Evolutionary conservation across 352 stramenopile species (phyloP).

Genomic region (Phytophthora cactorum): DNA sequence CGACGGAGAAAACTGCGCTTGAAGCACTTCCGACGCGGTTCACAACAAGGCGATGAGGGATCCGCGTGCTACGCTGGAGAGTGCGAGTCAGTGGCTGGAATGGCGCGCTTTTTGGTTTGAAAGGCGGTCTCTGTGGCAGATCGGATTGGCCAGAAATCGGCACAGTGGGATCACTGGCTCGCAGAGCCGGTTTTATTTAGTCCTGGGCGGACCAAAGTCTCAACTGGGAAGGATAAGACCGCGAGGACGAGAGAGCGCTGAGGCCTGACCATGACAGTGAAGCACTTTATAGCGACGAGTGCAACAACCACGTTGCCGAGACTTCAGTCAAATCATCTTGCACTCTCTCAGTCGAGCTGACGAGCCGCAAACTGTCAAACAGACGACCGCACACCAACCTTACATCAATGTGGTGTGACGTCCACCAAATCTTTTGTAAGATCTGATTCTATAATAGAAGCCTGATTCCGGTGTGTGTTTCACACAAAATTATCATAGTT

Average conservation of each 20-base stretch:
- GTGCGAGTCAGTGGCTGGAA: slow-evolving; percentile 32
- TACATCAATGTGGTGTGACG: slow-evolving; percentile 1
- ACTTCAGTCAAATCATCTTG: slow-evolving; percentile 23
- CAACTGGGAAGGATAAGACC: slow-evolving; percentile 7
- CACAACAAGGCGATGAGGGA: slow-evolving; percentile 21
- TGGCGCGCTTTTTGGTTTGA: slow-evolving; percentile 29
- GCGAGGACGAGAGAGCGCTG: slow-evolving; percentile 2
- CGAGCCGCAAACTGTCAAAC: neutral
- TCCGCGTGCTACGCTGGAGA: slow-evolving; percentile 19
- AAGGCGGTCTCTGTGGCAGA: slow-evolving; percentile 6
- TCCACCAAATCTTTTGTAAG: neutral
- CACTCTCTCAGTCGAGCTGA: slow-evolving; percentile 13
- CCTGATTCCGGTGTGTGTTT: neutral
- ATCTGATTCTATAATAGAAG: neutral
- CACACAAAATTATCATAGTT: neutral
- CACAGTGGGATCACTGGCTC: slow-evolving; percentile 25
- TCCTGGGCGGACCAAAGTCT: slow-evolving; percentile 23
- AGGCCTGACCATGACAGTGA: neutral
- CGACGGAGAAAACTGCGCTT: slow-evolving; percentile 29
- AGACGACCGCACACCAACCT: slow-evolving; percentile 1
- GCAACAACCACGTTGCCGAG: neutral
- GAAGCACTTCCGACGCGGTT: slow-evolving; percentile 27
- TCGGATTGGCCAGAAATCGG: slow-evolving; percentile 28
- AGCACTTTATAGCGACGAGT: slow-evolving; percentile 19
- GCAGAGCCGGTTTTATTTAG: slow-evolving; percentile 24